Conservation (phyloP, 2,329 filamentous ascomycete genomes). For the Ophidiomyces ophidiicola region DNA sequence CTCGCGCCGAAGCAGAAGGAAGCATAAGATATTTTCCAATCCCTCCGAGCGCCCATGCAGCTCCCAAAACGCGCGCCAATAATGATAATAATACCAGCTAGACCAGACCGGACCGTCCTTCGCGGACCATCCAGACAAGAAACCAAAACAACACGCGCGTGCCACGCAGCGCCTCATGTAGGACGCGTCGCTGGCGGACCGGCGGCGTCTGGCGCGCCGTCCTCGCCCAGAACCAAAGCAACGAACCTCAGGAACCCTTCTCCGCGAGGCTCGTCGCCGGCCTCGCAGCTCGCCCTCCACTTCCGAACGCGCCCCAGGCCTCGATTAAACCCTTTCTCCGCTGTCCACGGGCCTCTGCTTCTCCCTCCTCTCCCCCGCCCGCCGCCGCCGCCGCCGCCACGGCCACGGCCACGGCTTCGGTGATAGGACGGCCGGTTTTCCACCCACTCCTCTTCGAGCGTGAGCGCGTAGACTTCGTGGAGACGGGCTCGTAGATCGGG, state of each 20-base stretch:
- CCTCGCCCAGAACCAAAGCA: conserved; percentile 20
- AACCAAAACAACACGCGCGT: no score
- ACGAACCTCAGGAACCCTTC: conserved; percentile 31
- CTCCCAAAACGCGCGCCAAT: no score
- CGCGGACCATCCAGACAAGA: no score
- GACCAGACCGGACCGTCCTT: no score
- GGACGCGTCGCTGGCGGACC: no score
- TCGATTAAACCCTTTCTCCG: conserved; percentile 34
- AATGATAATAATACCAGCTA: no score
- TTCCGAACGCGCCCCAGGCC: conserved; percentile 30
- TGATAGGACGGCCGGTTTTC: conserved; percentile 20
- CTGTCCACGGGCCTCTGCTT: conserved; percentile 28
- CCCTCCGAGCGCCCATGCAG: no score
- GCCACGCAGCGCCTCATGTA: neutral
- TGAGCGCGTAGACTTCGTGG: conserved; percentile 32
- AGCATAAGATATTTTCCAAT: no score
- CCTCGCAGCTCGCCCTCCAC: conserved; percentile 28
- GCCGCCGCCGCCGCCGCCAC: conserved; percentile 18
- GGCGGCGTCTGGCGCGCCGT: conserved; percentile 1
- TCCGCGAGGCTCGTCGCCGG: conserved; percentile 22
- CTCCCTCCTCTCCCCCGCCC: conserved; percentile 18
- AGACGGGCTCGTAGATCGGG: conserved; percentile 31
- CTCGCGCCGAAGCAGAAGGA: no score
- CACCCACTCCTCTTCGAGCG: conserved; percentile 32
- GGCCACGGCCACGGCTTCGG: conserved; percentile 19